These are phyloP conservation scores for Biancaea sappan DNA, from an alignment of 306 rosid genomes.

Conservation along the genomic window DNA sequence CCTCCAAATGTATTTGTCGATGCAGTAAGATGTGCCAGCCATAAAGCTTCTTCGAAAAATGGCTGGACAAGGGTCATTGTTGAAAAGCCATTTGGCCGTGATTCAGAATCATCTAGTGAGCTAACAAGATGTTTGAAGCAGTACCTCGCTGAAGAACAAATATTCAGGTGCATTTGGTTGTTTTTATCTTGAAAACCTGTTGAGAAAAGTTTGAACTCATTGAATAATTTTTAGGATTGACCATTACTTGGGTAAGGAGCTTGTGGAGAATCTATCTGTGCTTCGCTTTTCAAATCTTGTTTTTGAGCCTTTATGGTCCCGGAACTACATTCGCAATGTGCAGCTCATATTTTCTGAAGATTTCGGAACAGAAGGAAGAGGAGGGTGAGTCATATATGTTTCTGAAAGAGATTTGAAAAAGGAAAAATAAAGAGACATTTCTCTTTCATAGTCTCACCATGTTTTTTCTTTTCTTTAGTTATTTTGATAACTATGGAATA, in stretches of 20 bases:
- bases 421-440: slow-evolving; percentile 20
- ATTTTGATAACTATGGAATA: slow-evolving; percentile 87
- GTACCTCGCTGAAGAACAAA: slow-evolving; percentile 88
- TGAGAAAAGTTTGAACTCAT: slow-evolving; percentile 31
- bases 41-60: slow-evolving; percentile 70
- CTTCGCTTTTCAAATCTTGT: slow-evolving; percentile 98
- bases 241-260: slow-evolving; percentile 99
- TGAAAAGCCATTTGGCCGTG: slow-evolving; percentile 97
- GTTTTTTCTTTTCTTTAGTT: slow-evolving; percentile 49
- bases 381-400: slow-evolving; percentile 72
- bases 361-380: slow-evolving; percentile 96
- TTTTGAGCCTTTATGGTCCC: slow-evolving; percentile 94
- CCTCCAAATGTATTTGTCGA: slow-evolving; percentile 95
- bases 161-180: slow-evolving; percentile 68
- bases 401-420: too few relatives aligned
- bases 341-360: slow-evolving; percentile 98
- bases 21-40: slow-evolving; percentile 82
- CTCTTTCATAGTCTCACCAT: slow-evolving; percentile 24
- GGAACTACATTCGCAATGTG: slow-evolving; percentile 87
- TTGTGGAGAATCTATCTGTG: slow-evolving; percentile 92
- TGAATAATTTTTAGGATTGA: slow-evolving; percentile 67
- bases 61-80: slow-evolving; percentile 99
- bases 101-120: slow-evolving; percentile 79
- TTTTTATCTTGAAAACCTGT: slow-evolving; percentile 15
- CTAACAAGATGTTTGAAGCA: slow-evolving; percentile 78